These are phyloP conservation scores for Ophiostoma piceae DNA, from an alignment of 2,329 filamentous ascomycete genomes.

Conservation along the genomic window DNA sequence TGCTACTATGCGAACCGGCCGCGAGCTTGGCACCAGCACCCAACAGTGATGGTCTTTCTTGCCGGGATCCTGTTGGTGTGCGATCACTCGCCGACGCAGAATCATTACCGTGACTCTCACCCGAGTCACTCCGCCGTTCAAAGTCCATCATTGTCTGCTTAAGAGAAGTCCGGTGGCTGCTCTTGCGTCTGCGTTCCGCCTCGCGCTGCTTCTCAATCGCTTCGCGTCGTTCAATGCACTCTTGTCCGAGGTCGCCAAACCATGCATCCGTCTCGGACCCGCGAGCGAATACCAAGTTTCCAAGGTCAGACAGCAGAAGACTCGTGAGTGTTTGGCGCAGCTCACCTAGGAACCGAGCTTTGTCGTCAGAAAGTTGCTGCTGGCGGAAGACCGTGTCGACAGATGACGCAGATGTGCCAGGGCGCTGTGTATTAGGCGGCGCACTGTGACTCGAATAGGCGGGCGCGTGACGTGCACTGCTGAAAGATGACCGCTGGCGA, in stretches of 20 bases:
- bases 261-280: constrained; percentile 91
- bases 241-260: constrained; percentile 65
- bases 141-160: constrained; percentile 55
- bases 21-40: constrained; percentile 1
- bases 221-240: constrained; percentile 60
- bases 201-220: constrained; percentile 44
- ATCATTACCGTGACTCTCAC: constrained; percentile 41
- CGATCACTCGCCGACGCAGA: constrained; percentile 35
- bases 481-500: constrained; percentile 11
- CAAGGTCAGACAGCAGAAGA: constrained; percentile 81
- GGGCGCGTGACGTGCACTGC: constrained; percentile 29
- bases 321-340: constrained; percentile 76
- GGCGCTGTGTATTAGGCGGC: constrained; percentile 35
- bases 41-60: not conserved
- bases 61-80: constrained; percentile 20
- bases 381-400: constrained; percentile 62
- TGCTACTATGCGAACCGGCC: not conserved
- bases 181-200: constrained; percentile 34
- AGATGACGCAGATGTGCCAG: constrained; percentile 61
- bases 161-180: constrained; percentile 31
- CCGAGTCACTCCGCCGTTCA: constrained; percentile 62
- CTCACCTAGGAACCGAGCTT: constrained; percentile 70
- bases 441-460: not conserved
- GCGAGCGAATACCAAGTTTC: constrained; percentile 75
- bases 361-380: constrained; percentile 60